A percentile compares a stretch with the other conserved stretches of the same genome.
These are phyloP conservation scores for Carallia brachiata DNA, from an alignment of 345 rosid species.

Conservation along the genomic window DNA sequence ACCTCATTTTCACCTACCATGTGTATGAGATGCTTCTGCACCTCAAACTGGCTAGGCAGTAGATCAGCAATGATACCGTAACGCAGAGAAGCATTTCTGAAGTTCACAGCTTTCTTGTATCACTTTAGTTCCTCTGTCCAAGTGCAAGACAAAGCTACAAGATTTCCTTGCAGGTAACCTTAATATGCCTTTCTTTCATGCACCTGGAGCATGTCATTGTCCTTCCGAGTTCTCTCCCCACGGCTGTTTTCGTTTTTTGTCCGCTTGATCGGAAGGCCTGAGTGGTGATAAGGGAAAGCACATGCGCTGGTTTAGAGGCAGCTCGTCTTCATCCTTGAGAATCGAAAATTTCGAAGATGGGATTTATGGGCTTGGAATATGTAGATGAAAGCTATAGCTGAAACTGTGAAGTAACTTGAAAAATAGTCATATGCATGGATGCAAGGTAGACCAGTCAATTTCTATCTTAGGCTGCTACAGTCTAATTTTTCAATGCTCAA, in stretches of 20 bases:
- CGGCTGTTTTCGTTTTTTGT: slow-evolving; percentile 40
- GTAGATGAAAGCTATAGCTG: slow-evolving; percentile 52
- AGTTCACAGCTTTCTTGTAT: not conserved
- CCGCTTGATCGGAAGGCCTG: slow-evolving; percentile 42
- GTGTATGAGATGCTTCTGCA: too few species aligned
- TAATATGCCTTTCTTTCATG: slow-evolving; percentile 78
- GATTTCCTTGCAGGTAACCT: slow-evolving; percentile 67
- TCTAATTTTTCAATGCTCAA: slow-evolving; percentile 57
- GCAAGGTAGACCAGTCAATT: slow-evolving; percentile 67
- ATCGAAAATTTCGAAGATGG: slow-evolving; percentile 26
- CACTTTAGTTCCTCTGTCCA: not conserved
- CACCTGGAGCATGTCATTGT: slow-evolving; percentile 66
- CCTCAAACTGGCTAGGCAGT: too few species aligned
- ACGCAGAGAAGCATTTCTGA: too few species aligned
- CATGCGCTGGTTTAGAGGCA: slow-evolving; percentile 26
- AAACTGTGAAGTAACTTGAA: slow-evolving; percentile 45
- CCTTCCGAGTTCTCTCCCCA: slow-evolving; percentile 42
- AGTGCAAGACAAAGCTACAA: not conserved
- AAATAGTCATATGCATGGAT: slow-evolving; percentile 79
- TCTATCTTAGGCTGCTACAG: slow-evolving; percentile 78
- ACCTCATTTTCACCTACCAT: too few species aligned
- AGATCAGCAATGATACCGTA: too few species aligned
- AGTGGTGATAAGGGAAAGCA: slow-evolving; percentile 57
- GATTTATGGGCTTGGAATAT: slow-evolving; percentile 48
- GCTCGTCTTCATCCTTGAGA: slow-evolving; percentile 31